A percentile compares a stretch with the other conserved stretches of the same genome.
These are phyloP conservation scores for Panus rudis DNA, from an alignment of 768 basidiomycete species.

Conservation along the genomic window DNA sequence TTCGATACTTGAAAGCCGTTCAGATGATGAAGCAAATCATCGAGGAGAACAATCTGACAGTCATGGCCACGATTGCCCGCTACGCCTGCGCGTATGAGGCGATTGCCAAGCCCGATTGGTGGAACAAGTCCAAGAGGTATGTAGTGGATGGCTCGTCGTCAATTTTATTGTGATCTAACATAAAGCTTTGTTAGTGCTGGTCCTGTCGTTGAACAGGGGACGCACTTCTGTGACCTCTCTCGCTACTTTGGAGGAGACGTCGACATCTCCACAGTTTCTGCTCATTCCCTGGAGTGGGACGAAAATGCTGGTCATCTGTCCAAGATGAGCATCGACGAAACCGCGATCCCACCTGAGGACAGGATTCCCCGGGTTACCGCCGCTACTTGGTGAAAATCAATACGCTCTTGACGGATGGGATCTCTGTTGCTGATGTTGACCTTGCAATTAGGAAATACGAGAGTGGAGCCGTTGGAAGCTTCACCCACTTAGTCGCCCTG, in stretches of 20 bases:
- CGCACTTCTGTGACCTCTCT: slow-evolving; percentile 95
- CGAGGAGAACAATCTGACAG: slow-evolving; percentile 85
- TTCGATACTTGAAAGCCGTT: slow-evolving; percentile 87
- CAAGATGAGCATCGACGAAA: slow-evolving; percentile 80
- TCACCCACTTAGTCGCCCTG: slow-evolving; percentile 85
- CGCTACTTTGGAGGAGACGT: slow-evolving; percentile 97
- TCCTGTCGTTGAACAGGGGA: slow-evolving; percentile 86
- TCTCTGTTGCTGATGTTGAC: background rate
- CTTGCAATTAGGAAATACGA: slow-evolving; percentile 85
- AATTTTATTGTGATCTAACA: background rate
- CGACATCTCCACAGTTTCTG: slow-evolving; percentile 70
- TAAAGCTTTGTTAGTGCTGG: slow-evolving; percentile 43
- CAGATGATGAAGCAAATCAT: slow-evolving; percentile 97
- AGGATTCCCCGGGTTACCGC: slow-evolving; percentile 91
- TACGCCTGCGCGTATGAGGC: slow-evolving; percentile 86
- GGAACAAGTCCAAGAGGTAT: slow-evolving; percentile 85
- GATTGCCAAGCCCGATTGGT: slow-evolving; percentile 83
- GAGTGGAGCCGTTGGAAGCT: slow-evolving; percentile 87
- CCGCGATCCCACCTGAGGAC: slow-evolving; percentile 75
- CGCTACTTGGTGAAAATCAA: slow-evolving; percentile 66
- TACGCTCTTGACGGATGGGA: background rate
- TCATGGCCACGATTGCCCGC: slow-evolving; percentile 94
- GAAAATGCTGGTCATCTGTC: slow-evolving; percentile 82
- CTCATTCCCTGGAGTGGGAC: slow-evolving; percentile 89
- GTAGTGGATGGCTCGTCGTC: background rate